Percentiles rank a stretch among this genome's conserved stretches.
Conservation (phyloP, 2,329 filamentous ascomycete genomes). For the Phyllosticta citribraziliensis region DNA sequence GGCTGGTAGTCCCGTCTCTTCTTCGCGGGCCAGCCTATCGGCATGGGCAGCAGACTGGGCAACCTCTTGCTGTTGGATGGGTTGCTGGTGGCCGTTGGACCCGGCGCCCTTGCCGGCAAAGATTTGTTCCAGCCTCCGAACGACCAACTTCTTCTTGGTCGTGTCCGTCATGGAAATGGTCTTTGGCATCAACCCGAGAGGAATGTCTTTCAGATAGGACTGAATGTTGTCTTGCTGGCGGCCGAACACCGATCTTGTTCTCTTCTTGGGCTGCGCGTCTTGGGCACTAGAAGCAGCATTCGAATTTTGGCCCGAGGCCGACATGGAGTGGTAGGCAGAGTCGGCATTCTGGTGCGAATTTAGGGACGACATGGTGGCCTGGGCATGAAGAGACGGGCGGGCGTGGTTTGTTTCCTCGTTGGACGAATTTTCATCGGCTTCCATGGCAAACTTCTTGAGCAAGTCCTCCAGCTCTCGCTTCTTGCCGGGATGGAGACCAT, state of each 20-base stretch:
- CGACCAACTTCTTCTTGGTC: slow-evolving; percentile 67
- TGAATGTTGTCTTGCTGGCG: slow-evolving; percentile 47
- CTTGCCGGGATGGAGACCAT: slow-evolving; percentile 61
- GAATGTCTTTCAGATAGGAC: slow-evolving; percentile 63
- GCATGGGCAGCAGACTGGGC: slow-evolving; percentile 44
- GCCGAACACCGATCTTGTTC: neutral
- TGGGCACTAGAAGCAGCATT: slow-evolving; percentile 22
- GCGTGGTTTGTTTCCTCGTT: slow-evolving; percentile 24
- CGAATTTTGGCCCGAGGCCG: slow-evolving; percentile 37
- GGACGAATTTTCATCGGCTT: neutral
- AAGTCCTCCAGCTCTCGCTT: slow-evolving; percentile 68
- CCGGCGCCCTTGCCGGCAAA: slow-evolving; percentile 60
- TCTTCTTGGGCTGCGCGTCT: slow-evolving; percentile 11
- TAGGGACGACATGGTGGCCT: slow-evolving; percentile 38
- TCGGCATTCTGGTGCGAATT: slow-evolving; percentile 49
- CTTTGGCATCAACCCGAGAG: slow-evolving; percentile 55
- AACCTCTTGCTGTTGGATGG: slow-evolving; percentile 48
- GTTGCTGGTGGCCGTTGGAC: slow-evolving; percentile 35
- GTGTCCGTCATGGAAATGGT: slow-evolving; percentile 55
- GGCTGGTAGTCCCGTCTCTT: slow-evolving; percentile 28
- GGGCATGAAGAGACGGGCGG: slow-evolving; percentile 37
- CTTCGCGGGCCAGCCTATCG: slow-evolving; percentile 29
- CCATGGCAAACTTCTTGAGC: slow-evolving; percentile 55
- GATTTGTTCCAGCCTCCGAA: slow-evolving; percentile 66
- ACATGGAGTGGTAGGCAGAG: slow-evolving; percentile 54